These are phyloP conservation scores for Pelargonium exstipulatum DNA, from an alignment of 441 rosid genomes.

Conservation along the genomic window DNA sequence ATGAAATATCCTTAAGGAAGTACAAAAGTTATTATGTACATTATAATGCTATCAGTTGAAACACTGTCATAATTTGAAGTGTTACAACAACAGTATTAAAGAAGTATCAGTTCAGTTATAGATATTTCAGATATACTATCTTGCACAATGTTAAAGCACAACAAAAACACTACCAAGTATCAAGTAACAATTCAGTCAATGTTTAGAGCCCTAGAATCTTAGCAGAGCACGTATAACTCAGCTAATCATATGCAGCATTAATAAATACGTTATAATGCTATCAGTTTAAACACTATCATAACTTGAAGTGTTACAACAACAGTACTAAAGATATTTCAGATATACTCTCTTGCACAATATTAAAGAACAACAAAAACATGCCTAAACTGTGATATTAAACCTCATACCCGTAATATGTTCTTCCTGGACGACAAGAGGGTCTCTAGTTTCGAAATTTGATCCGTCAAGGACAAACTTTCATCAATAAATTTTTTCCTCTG, in stretches of 20 bases:
- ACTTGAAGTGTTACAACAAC: background rate
- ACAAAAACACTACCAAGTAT: background rate
- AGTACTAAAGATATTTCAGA: background rate
- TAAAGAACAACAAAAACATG: background rate
- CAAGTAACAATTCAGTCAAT: background rate
- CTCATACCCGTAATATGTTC: constrained; percentile 65
- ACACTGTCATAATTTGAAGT: background rate
- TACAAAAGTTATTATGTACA: too few species aligned
- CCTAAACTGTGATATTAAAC: constrained; percentile 11
- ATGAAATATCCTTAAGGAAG: background rate
- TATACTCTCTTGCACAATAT: background rate
- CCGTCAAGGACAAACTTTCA: constrained; percentile 62
- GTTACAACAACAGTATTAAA: background rate
- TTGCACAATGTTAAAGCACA: background rate
- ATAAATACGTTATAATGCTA: background rate
- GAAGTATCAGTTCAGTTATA: background rate
- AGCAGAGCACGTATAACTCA: background rate
- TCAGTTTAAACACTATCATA: background rate
- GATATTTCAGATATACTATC: background rate
- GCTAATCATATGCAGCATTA: background rate
- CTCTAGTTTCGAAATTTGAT: constrained; percentile 67
- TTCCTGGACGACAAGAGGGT: constrained; percentile 63
- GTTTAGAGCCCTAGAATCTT: background rate
- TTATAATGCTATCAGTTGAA: background rate
- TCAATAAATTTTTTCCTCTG: constrained; percentile 73